These are phyloP conservation scores for Apiospora saccharicola DNA, from an alignment of 2,329 filamentous ascomycete species.

Conservation along the genomic window DNA sequence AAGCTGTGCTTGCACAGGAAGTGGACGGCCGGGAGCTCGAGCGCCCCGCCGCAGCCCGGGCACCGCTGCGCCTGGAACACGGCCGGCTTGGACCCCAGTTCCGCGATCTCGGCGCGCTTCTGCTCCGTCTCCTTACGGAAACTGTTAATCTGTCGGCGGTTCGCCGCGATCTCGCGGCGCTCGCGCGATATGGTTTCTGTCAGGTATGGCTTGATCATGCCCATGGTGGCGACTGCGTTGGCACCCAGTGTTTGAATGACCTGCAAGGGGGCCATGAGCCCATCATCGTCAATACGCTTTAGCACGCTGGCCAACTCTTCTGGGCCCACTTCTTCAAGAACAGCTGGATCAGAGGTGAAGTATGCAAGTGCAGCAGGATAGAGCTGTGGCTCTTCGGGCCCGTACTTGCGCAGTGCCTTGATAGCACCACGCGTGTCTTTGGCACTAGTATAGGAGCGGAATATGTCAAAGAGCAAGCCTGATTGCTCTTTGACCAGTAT, in stretches of 20 bases:
- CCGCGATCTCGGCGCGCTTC: conserved; percentile 79
- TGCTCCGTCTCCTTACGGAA: conserved; percentile 84
- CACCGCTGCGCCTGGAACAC: conserved; percentile 93
- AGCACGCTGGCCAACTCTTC: conserved; percentile 84
- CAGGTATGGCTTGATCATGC: conserved; percentile 94
- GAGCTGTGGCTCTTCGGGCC: conserved; percentile 86
- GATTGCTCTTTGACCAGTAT: conserved; percentile 94
- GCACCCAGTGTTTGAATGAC: conserved; percentile 89
- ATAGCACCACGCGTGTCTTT: conserved; percentile 92
- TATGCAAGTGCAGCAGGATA: conserved; percentile 94
- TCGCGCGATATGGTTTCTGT: conserved; percentile 88
- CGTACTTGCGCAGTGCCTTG: conserved; percentile 89
- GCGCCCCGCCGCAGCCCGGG: conserved; percentile 76
- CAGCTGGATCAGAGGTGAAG: conserved; percentile 82
- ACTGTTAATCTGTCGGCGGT: conserved; percentile 81
- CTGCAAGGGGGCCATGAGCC: conserved; percentile 93
- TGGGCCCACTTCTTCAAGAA: conserved; percentile 83
- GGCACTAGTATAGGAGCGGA: conserved; percentile 91
- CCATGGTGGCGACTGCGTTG: conserved; percentile 85
- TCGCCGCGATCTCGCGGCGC: conserved; percentile 81
- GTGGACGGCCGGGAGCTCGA: conserved; percentile 91
- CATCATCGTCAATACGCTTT: conserved; percentile 85
- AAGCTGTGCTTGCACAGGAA: conserved; percentile 98
- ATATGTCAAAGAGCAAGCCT: conserved; percentile 91
- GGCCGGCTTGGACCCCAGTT: conserved; percentile 79